phyloP scores from a whole-genome alignment of 306 rosid genomes.

The Oemleria cerasiformis region DNA sequence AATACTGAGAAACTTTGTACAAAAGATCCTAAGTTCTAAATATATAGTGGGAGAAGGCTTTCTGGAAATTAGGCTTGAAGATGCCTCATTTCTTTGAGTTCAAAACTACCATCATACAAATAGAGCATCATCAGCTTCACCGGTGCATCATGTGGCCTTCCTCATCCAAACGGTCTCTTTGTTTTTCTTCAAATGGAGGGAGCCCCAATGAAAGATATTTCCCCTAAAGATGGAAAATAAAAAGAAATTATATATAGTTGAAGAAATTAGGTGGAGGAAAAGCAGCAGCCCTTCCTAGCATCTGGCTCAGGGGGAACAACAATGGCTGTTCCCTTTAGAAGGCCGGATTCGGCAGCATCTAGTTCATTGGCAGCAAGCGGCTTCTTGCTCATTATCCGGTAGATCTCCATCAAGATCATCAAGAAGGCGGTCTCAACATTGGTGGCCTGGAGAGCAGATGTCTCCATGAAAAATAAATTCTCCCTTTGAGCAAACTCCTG shows the following conservation, averaged over 20 bases:
- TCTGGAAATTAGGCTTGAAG: not conserved
- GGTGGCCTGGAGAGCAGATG: conserved; percentile 86
- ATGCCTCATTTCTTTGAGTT: too few relatives aligned
- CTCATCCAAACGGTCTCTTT: too few relatives aligned
- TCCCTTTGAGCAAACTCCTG: conserved; percentile 91
- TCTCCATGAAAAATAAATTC: conserved; percentile 91
- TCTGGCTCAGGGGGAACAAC: conserved; percentile 60
- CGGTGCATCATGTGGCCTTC: too few relatives aligned
- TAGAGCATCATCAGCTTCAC: too few relatives aligned
- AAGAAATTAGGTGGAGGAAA: conserved; percentile 29
- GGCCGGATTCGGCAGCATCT: conserved; percentile 41
- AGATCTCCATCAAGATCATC: conserved; percentile 68
- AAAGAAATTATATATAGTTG: not conserved
- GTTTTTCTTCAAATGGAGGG: not conserved
- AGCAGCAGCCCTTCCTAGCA: conserved; percentile 61
- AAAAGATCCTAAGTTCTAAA: conserved; percentile 32
- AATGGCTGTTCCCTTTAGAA: conserved; percentile 66
- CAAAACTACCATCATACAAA: too few relatives aligned
- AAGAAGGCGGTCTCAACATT: conserved; percentile 84
- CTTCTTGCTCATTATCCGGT: conserved; percentile 65
- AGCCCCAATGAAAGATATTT: conserved; percentile 14
- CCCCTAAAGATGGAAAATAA: not conserved
- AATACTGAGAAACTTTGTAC: conserved; percentile 31
- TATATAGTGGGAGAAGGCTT: not conserved
- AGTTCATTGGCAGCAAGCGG: conserved; percentile 39